Evolutionary conservation across 1,139 yeast species (phyloP), one percentile per base, ranked within the genome.

Genomic region (Candida albicans): DNA sequence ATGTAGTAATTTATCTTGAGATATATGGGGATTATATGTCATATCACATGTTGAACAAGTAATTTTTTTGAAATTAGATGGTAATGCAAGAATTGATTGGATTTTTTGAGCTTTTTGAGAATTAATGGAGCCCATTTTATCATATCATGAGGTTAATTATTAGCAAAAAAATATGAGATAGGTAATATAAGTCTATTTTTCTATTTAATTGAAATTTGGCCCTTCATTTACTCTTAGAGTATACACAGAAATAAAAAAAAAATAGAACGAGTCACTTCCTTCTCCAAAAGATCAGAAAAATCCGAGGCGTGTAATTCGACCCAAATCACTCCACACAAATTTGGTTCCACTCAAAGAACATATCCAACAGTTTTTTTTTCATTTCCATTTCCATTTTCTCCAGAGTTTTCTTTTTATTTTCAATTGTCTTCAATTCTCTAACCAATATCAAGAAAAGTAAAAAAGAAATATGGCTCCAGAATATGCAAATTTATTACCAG

Each of bases 401-500:
- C n/a, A n/a, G n/a, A n/a, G n/a, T 38, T 34, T 33, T 30, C 33
- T 42, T 32, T 38, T 39, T 35, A 28, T 30, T 34, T 30, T 12
- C 22, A 13, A 12, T 3, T 14, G 10, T 18, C 14, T 24, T 33
- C 22, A 6, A 8, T 11, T 6, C 10, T 22, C 27, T 22, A 15
- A 28, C n/a, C 33, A 35, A 38, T 25, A n/a, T 10, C 13, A 39
- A n/a, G n/a, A n/a, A n/a, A n/a, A n/a, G n/a, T n/a, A n/a, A n/a
- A n/a, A n/a, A n/a, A n/a, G n/a, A n/a, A n/a, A n/a, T n/a, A 60
- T 58, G 62, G 40, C 59, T 4, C 52, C 62, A 2, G 45, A 52
- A n/a, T 72, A 67, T 61, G 75, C 78, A 14, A 78, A 84, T 56
- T 74, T 87, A 33, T 73, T 90, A 35, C 96, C 96, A 0, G 68